These are phyloP conservation scores for Pseudocercospora macadamiae DNA, from an alignment of 2,329 filamentous ascomycete species.

Conservation along the genomic window DNA sequence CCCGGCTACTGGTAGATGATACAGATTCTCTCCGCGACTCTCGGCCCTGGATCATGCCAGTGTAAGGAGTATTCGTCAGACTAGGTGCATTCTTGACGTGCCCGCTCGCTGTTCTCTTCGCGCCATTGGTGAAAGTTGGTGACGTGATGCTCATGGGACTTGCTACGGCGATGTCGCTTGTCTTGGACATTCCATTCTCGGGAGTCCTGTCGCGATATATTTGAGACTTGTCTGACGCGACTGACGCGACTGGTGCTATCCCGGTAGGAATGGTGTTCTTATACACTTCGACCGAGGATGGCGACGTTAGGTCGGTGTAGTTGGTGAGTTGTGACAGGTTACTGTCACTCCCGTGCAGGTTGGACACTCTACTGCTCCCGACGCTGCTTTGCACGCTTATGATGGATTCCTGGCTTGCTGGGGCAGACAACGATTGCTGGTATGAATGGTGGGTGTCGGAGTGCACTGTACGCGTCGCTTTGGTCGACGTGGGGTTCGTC, in stretches of 20 bases:
- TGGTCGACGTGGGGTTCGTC: slow-evolving; percentile 13
- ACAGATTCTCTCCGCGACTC: slow-evolving; percentile 70
- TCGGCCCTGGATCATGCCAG: slow-evolving; percentile 43
- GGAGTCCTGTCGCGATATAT: slow-evolving; percentile 20
- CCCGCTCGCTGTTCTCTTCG: slow-evolving; percentile 79
- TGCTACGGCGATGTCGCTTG: slow-evolving; percentile 31
- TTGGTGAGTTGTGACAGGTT: slow-evolving; percentile 35
- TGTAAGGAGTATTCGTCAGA: slow-evolving; percentile 36
- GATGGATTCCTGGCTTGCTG: slow-evolving; percentile 37
- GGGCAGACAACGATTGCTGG: slow-evolving; percentile 30
- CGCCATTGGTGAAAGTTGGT: slow-evolving; percentile 49
- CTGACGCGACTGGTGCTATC: background rate
- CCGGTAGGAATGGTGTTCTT: slow-evolving; percentile 4
- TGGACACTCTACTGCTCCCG: slow-evolving; percentile 26
- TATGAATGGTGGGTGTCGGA: background rate
- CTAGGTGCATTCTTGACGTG: slow-evolving; percentile 65
- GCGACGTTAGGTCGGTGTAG: slow-evolving; percentile 37
- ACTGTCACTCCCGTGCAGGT: slow-evolving; percentile 29
- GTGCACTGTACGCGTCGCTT: slow-evolving; percentile 32
- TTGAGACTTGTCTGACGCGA: slow-evolving; percentile 8
- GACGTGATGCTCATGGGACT: slow-evolving; percentile 48
- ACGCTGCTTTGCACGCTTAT: slow-evolving; percentile 30
- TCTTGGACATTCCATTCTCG: slow-evolving; percentile 24
- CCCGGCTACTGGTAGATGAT: slow-evolving; percentile 67
- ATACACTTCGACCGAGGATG: slow-evolving; percentile 24